Evolutionary conservation across 768 basidiomycete species (phyloP), one percentile per base, ranked within the genome.

Genomic region (Pleurotus cornucopiae): DNA sequence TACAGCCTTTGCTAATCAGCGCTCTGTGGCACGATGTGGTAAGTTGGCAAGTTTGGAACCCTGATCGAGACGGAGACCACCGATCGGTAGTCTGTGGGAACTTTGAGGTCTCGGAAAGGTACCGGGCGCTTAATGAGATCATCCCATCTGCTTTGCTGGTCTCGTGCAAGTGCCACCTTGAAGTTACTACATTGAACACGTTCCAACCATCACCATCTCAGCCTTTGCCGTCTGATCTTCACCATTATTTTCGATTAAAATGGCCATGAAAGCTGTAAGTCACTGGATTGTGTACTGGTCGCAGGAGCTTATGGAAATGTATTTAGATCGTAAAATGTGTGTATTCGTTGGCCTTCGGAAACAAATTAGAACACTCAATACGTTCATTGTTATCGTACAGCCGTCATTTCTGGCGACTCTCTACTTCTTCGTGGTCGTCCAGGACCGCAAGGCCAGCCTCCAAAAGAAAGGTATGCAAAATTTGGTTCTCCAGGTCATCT

Each of bases 391-490:
- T 25, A 54, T 34, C 30, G 30, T 34, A 4, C 68, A 94, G 94
- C 91, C 66, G 92, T 91, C 63, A 82, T 91, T 59, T 96, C 94
- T 44, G 94, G 92, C 38, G 94, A 96, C 70, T 89, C 93, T 41
- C 82, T 95, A 56, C 80, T 96, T 56, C 75, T 97, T 54, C 86
- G 94, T 70, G 87, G 81, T 61, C 80, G 83, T 59, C 84, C 81
- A 40, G 87, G 85, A 37, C 81, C 86, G 1, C 89, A 91, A 66
- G 93, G 94, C 6, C 91, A 94, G 69, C 84, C 86, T 55, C 86
- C 92, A 1, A 96, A 95, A 75, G 94, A 97, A 72, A 82, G 91
- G 93, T 90, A 61, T 56, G 75, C 65, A 25, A 46, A 20, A 49
- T 58, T n/a, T 55, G 46, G 48, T 26, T 9, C 30, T 5, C 53